Percentiles rank a stretch among this genome's conserved stretches.
Evolutionary conservation across 768 basidiomycete genomes (phyloP).

Genomic region (Nidularia sp.): DNA sequence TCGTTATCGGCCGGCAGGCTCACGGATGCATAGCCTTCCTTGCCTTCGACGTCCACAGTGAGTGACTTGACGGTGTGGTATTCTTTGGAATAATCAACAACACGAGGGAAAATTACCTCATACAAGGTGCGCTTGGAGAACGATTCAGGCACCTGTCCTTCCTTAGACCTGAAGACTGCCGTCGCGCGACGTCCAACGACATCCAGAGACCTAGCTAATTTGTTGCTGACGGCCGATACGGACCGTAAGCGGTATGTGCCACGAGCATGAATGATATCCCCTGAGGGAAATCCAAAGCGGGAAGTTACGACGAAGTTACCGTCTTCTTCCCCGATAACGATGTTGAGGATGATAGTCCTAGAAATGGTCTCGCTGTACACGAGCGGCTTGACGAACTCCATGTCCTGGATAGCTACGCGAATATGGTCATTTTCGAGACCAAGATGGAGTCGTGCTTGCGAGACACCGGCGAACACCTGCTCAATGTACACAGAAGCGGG

Average conservation of each 20-base stretch:
- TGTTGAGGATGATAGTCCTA: slow-evolving; percentile 30
- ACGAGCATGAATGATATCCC: slow-evolving; percentile 35
- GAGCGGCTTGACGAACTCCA: slow-evolving; percentile 52
- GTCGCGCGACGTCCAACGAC: slow-evolving; percentile 26
- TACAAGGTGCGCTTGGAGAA: slow-evolving; percentile 58
- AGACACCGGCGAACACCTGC: slow-evolving; percentile 42
- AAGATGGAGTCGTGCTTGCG: slow-evolving; percentile 27
- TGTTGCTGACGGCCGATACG: slow-evolving; percentile 20
- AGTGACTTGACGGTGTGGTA: slow-evolving; percentile 53
- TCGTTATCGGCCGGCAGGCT: slow-evolving; percentile 30
- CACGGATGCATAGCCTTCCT: slow-evolving; percentile 51
- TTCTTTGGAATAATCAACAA: slow-evolving; percentile 57
- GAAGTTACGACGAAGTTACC: slow-evolving; percentile 49
- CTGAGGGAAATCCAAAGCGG: slow-evolving; percentile 17
- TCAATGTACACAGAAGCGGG: slow-evolving; percentile 68
- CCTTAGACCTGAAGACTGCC: slow-evolving; percentile 23
- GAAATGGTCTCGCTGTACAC: slow-evolving; percentile 32
- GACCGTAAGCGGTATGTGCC: slow-evolving; percentile 41
- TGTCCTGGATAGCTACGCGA: slow-evolving; percentile 34
- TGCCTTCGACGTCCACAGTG: slow-evolving; percentile 21
- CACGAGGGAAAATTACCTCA: slow-evolving; percentile 62
- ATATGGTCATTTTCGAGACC: slow-evolving; percentile 17
- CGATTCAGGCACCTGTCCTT: slow-evolving; percentile 29
- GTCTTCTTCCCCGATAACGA: slow-evolving; percentile 29
- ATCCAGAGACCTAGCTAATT: slow-evolving; percentile 33